Evolutionary conservation across 768 basidiomycete species (phyloP).

Genomic region (Podaxis sp.): DNA sequence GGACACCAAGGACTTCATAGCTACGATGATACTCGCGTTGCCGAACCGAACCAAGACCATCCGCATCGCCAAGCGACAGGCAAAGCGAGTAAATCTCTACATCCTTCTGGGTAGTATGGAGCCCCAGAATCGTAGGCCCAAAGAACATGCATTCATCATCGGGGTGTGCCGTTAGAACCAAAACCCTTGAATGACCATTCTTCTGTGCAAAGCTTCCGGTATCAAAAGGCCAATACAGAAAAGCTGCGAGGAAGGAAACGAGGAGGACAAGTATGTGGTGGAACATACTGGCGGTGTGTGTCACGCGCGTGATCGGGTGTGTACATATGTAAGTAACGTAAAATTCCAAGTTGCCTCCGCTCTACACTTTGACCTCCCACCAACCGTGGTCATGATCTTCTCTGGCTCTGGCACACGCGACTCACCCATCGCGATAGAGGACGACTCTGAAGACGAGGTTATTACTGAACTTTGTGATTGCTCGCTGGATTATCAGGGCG

Average conservation of each 20-base stretch:
- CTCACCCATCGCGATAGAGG: slow-evolving; percentile 39
- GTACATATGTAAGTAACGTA: not conserved
- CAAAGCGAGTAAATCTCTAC: slow-evolving; percentile 58
- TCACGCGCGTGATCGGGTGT: not conserved
- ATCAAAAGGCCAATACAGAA: slow-evolving; percentile 32
- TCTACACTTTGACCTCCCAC: not conserved
- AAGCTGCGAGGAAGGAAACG: slow-evolving; percentile 30
- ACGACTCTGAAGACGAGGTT: slow-evolving; percentile 44
- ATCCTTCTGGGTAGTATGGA: slow-evolving; percentile 27
- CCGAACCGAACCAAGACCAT: slow-evolving; percentile 67
- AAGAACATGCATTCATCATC: slow-evolving; percentile 97
- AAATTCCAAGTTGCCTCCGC: not conserved
- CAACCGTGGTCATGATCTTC: slow-evolving; percentile 17
- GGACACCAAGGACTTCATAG: slow-evolving; percentile 68
- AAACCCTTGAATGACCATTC: slow-evolving; percentile 29
- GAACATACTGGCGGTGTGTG: not conserved
- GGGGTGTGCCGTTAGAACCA: slow-evolving; percentile 89
- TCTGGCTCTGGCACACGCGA: slow-evolving; percentile 31
- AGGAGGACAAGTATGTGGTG: slow-evolving; percentile 18
- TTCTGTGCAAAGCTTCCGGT: slow-evolving; percentile 24
- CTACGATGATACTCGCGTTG: slow-evolving; percentile 59
- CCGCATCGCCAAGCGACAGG: slow-evolving; percentile 77
- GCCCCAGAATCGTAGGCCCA: slow-evolving; percentile 72
- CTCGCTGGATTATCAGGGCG: not conserved
- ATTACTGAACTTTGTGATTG: slow-evolving; percentile 25